These are phyloP conservation scores for Lentinula detonsa DNA, from an alignment of 768 basidiomycete species.

Conservation along the genomic window DNA sequence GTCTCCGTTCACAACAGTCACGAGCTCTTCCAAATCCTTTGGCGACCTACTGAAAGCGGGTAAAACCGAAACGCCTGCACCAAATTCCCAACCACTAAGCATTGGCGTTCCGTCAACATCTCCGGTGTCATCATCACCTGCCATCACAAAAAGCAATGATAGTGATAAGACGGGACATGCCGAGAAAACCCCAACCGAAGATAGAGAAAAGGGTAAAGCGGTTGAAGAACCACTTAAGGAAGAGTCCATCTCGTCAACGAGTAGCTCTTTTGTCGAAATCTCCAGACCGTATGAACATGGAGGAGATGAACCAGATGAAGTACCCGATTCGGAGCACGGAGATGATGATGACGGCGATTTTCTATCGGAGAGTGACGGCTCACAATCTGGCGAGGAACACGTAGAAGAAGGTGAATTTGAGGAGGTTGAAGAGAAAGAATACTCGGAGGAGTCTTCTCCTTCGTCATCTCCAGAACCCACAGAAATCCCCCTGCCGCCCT, in stretches of 20 bases:
- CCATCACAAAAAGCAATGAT: conserved; percentile 8
- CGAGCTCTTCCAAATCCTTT: conserved; percentile 47
- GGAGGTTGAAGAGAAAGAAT: conserved; percentile 20
- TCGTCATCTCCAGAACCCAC: conserved; percentile 22
- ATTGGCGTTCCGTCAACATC: neutral
- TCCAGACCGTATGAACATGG: conserved; percentile 17
- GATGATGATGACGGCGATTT: conserved; percentile 21
- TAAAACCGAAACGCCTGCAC: neutral
- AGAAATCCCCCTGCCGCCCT: conserved; percentile 6
- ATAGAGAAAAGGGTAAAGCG: conserved; percentile 9
- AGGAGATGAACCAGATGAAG: conserved; percentile 18
- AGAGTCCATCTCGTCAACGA: conserved; percentile 34
- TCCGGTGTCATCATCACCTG: conserved; percentile 13
- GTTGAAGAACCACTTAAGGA: conserved; percentile 11
- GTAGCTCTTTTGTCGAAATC: conserved; percentile 47
- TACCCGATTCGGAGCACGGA: conserved; percentile 10
- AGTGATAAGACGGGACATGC: neutral
- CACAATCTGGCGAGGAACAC: conserved; percentile 19
- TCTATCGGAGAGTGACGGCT: conserved; percentile 23
- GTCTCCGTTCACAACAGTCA: conserved; percentile 35
- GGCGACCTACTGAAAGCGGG: conserved; percentile 48
- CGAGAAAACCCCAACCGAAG: conserved; percentile 1
- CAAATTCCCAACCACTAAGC: neutral
- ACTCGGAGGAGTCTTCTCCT: conserved; percentile 14
- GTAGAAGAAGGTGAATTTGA: conserved; percentile 22